Base-by-base conservation (phyloP, 2,329 filamentous ascomycete genomes). In the Waltergamsia citrina region DNA sequence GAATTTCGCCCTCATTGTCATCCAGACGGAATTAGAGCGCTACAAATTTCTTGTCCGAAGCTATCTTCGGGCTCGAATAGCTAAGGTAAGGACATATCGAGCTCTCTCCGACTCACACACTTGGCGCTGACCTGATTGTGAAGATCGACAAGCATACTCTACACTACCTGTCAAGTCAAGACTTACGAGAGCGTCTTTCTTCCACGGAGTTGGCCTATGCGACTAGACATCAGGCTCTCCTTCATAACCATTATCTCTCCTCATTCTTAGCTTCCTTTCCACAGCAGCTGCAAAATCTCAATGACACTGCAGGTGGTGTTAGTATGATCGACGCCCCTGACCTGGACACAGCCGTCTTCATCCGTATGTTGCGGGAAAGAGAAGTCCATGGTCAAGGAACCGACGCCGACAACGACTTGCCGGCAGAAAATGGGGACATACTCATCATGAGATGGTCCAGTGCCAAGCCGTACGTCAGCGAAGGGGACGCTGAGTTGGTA, bases 11-110 rank as follows among this genome's bases (percentile, higher is more conserved):
- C 78, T 96, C 50, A 94, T 95, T 32, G 82, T 98, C 41, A 79
- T 95, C 35, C 92, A 98, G 65, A 96, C 93, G 6, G 92, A 98
- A 62, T 74, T 98, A 35, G 88, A 95, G 56, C 72, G 92, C 29
- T 93, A 85, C 60, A 94, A 94, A 62, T 98, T 87, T 51, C 69
- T 98, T 16, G 74, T 96, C 14, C 73, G 92, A 40, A 82, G 83
- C 43, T 81, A 90, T 43, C 60, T 98, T 36, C 73, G 93, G 34
- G 79, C 84, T 8, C 72, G 92, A n/a, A 78, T 96, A 37, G 77
- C 84, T 35, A 96, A 98, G 72, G 84, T 85, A 62, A 40, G 38
- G 18, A 8, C 48, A 9, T 17, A 8, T 33, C 10, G n/a, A 20
- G n/a, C 8, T 16, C 33, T 27, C 10, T 22, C 19, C 21, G n/a